Evolutionary conservation across 202 grass and related monocot species (phyloP).

Genomic region (Sporobolus alterniflorus): DNA sequence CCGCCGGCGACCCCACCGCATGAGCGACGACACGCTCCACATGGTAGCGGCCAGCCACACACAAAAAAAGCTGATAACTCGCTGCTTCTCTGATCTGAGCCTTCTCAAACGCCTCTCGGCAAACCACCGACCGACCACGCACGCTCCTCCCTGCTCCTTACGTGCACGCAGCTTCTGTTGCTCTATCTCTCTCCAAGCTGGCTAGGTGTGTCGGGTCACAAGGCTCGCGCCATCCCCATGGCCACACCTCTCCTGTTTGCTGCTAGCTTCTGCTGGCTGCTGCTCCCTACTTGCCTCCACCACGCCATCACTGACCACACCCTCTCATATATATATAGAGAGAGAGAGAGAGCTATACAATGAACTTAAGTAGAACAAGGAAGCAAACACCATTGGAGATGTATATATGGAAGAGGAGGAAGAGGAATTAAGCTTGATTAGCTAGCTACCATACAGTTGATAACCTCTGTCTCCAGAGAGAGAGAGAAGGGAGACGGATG

Average conservation of each 20-base stretch:
- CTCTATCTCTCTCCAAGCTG: neutral
- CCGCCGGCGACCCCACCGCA: constrained; percentile 40
- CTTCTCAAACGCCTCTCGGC: neutral
- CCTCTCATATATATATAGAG: constrained; percentile 9
- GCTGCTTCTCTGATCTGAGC: too few relatives aligned
- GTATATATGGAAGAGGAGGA: constrained; percentile 40
- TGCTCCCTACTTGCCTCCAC: neutral
- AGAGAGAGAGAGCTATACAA: neutral
- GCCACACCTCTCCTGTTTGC: neutral
- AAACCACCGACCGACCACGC: neutral
- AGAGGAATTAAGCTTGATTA: neutral
- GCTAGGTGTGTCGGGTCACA: constrained; percentile 15
- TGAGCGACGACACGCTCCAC: constrained; percentile 47
- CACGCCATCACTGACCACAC: constrained; percentile 30
- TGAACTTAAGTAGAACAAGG: constrained; percentile 1
- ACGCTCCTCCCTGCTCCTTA: neutral
- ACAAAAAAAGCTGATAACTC: neutral
- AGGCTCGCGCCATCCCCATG: constrained; percentile 21
- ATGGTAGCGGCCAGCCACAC: neutral
- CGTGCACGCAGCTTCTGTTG: constrained; percentile 17
- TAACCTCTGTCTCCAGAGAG: neutral
- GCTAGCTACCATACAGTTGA: neutral
- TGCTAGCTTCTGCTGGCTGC: neutral
- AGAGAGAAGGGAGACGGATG: neutral
- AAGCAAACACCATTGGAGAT: neutral